phyloP scores from a whole-genome alignment of 2,329 filamentous ascomycete genomes.

The Cytospora piceicola region DNA sequence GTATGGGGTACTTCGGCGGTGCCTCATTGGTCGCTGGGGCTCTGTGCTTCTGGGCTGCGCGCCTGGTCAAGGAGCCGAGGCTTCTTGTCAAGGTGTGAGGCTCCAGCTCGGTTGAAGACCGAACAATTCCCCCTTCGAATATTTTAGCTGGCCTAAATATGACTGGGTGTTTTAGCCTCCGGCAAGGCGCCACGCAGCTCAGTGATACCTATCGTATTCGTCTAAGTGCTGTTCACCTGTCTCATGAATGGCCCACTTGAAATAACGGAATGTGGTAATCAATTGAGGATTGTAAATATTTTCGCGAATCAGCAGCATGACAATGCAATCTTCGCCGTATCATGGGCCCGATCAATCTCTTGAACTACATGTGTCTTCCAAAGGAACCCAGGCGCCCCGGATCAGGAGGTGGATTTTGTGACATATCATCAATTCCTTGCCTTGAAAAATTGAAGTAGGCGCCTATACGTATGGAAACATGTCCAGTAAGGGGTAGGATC shows the following conservation, averaged over 20 bases:
- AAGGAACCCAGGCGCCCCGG: too few relatives aligned
- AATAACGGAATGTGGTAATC: neutral
- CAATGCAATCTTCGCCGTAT: neutral
- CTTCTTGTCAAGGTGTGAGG: slow-evolving; percentile 22
- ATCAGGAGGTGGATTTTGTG: neutral
- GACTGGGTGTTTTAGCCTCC: too few relatives aligned
- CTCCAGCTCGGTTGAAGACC: neutral
- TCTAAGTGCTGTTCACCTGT: neutral
- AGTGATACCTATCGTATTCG: neutral
- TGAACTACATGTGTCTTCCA: too few relatives aligned
- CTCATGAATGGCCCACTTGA: neutral
- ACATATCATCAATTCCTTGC: neutral
- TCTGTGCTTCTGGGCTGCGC: slow-evolving; percentile 23
- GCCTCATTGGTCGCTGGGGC: slow-evolving; percentile 28
- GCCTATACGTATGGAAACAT: too few relatives aligned
- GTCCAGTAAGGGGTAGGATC: too few relatives aligned
- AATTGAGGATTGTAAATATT: neutral
- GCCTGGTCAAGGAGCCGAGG: slow-evolving; percentile 13
- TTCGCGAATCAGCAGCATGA: neutral
- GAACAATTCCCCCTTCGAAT: neutral
- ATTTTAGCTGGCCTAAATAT: neutral
- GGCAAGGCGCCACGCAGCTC: neutral
- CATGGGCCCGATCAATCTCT: too few relatives aligned
- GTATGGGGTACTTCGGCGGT: slow-evolving; percentile 28
- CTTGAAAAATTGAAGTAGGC: too few relatives aligned